A percentile compares a stretch with the other conserved stretches of the same genome.
Evolutionary conservation across 202 grass and related monocot species (phyloP).

Genomic region (Zoysia matrella): DNA sequence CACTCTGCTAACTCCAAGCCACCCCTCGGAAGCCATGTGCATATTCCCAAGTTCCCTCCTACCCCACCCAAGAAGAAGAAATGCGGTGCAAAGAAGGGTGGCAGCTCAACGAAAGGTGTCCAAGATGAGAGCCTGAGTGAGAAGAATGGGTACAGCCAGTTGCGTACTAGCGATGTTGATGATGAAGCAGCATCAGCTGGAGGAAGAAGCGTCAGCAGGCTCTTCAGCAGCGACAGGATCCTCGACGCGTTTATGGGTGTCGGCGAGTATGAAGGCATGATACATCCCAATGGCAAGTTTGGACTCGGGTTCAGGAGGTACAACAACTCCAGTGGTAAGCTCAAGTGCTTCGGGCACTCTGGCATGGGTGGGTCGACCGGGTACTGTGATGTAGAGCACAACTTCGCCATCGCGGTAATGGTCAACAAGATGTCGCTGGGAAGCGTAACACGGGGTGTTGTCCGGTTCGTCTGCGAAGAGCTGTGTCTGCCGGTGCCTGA

Average conservation of each 20-base stretch:
- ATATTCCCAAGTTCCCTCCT: slow-evolving; percentile 62
- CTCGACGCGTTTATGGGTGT: slow-evolving; percentile 83
- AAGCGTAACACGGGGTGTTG: slow-evolving; percentile 64
- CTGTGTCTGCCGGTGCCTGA: slow-evolving; percentile 78
- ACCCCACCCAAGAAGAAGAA: slow-evolving; percentile 53
- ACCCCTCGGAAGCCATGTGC: slow-evolving; percentile 71
- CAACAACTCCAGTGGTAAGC: slow-evolving; percentile 19
- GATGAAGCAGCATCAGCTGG: background rate
- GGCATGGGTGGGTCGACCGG: slow-evolving; percentile 88
- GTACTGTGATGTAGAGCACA: slow-evolving; percentile 71
- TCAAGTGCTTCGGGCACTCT: slow-evolving; percentile 74
- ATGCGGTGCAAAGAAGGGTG: slow-evolving; percentile 12
- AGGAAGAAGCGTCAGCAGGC: slow-evolving; percentile 17
- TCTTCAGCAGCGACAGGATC: slow-evolving; percentile 72
- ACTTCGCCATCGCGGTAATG: slow-evolving; percentile 82
- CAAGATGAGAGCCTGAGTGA: slow-evolving; percentile 21
- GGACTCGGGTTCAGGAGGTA: slow-evolving; percentile 94
- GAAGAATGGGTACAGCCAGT: slow-evolving; percentile 58
- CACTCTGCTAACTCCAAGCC: slow-evolving; percentile 59
- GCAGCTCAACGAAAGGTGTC: background rate
- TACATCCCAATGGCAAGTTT: slow-evolving; percentile 69
- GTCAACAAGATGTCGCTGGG: slow-evolving; percentile 93
- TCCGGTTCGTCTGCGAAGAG: slow-evolving; percentile 79
- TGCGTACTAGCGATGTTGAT: slow-evolving; percentile 45
- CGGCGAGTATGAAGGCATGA: slow-evolving; percentile 60